These are phyloP conservation scores for Leccinum laetum DNA, from an alignment of 1,284 basidiomycete genomes.

Conservation along the genomic window DNA sequence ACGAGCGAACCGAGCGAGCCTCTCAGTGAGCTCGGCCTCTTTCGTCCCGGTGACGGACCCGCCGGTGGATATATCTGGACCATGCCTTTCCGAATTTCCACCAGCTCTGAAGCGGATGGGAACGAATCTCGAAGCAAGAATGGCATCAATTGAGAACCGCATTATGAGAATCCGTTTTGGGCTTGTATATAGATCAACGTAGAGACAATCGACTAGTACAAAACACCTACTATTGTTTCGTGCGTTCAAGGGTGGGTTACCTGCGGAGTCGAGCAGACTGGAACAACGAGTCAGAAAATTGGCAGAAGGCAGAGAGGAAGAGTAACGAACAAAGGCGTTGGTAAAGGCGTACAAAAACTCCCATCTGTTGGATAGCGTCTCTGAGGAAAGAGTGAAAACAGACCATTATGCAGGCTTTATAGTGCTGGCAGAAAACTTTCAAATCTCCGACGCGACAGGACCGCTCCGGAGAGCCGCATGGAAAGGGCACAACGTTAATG, in stretches of 20 bases:
- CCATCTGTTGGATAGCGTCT: constrained; percentile 34
- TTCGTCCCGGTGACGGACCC: constrained; percentile 10
- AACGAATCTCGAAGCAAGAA: constrained; percentile 24
- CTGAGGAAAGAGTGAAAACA: constrained; percentile 11
- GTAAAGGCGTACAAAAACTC: constrained; percentile 33
- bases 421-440: constrained; percentile 13
- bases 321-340: constrained; percentile 27
- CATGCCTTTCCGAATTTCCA: constrained; percentile 25
- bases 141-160: constrained; percentile 20
- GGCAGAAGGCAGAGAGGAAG: background rate
- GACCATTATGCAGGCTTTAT: constrained; percentile 21
- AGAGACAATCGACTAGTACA: background rate
- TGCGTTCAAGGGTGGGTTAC: constrained; percentile 33
- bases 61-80: constrained; percentile 27
- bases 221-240: constrained; percentile 17
- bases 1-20: constrained; percentile 26
- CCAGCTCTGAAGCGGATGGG: constrained; percentile 23
- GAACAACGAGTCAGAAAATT: constrained; percentile 8
- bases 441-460: constrained; percentile 30
- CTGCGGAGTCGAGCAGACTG: constrained; percentile 29
- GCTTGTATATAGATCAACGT: constrained; percentile 17
- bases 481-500: background rate
- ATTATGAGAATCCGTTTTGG: constrained; percentile 18
- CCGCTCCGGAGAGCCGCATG: constrained; percentile 19
- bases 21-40: constrained; percentile 24